Conservation (phyloP, 1,284 basidiomycete species). For the Leccinum pachyderme region DNA sequence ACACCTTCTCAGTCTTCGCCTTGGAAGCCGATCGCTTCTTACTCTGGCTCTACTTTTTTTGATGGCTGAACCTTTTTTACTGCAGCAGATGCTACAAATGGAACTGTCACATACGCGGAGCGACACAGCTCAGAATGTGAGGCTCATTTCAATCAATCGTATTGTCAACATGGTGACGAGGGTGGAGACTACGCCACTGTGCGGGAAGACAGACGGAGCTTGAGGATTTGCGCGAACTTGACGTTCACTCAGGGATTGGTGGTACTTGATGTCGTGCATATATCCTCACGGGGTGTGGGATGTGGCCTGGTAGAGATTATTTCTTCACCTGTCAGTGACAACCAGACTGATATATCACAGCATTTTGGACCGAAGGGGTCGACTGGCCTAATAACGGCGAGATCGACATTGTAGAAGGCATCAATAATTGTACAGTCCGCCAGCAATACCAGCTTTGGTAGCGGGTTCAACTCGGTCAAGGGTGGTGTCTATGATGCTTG, state of each 20-base stretch:
- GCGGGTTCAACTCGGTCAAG: slow-evolving; percentile 65
- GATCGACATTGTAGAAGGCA: slow-evolving; percentile 86
- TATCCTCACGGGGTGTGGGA: slow-evolving; percentile 88
- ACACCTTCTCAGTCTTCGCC: slow-evolving; percentile 28
- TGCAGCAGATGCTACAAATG: slow-evolving; percentile 76
- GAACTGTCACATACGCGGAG: slow-evolving; percentile 60
- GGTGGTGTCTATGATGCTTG: slow-evolving; percentile 79
- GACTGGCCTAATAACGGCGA: slow-evolving; percentile 77
- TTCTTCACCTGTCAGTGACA: slow-evolving; percentile 17
- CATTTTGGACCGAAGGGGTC: slow-evolving; percentile 59
- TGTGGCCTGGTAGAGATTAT: slow-evolving; percentile 65
- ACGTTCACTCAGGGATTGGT: slow-evolving; percentile 64
- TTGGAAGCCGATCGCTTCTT: slow-evolving; percentile 38
- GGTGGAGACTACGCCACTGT: slow-evolving; percentile 80
- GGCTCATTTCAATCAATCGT: slow-evolving; percentile 58
- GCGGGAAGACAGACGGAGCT: slow-evolving; percentile 61
- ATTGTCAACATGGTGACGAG: slow-evolving; percentile 78
- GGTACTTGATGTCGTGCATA: slow-evolving; percentile 79
- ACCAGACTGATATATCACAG: slow-evolving; percentile 20
- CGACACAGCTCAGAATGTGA: slow-evolving; percentile 47
- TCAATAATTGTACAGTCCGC: slow-evolving; percentile 61
- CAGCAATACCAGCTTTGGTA: slow-evolving; percentile 56
- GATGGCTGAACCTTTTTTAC: slow-evolving; percentile 78
- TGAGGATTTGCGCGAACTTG: slow-evolving; percentile 70
- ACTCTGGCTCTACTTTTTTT: slow-evolving; percentile 69